Base-by-base conservation (phyloP, 2,329 filamentous ascomycete genomes). In the Colletotrichum musae region DNA sequence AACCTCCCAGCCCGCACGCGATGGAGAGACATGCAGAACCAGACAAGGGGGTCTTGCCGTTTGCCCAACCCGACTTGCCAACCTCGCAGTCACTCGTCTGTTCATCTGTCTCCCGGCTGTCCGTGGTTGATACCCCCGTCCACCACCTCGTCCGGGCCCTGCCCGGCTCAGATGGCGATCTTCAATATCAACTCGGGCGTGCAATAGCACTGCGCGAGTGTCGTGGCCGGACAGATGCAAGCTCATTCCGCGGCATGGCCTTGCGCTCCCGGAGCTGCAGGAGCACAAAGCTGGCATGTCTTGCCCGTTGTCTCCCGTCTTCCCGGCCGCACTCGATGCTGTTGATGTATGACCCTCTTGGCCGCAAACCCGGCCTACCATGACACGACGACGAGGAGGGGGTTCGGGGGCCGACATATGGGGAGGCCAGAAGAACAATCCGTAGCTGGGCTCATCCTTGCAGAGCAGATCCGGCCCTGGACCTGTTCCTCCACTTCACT, bases 1-100 rank as follows among this genome's bases (percentile, higher is more conserved):
- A 68, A 50, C 70, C 65, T 69, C 65, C 63, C 63, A 69, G 63
- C 57, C 60, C 67, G 64, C 73, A 72, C 71, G 72, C 73, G 70
- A 73, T 60, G 70, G 51, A 70, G 57, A 70, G 52, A 70, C 52
- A 66, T 66, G 61, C 66, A 71, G 58, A 71, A 70, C 47, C 32
- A 21, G 13, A 59, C 58, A 68, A 48, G 64, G 64, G 52, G 45
- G 39, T 32, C 47, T 47, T 48, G 41, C 3, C 39, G 58, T 70
- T 58, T 69, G 61, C 54, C 32, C 61, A 59, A 59, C 66, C 56
- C 61, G 61, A 65, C 39, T 39, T 68, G 58, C 68, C 68, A 68
- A 54, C 67, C 45, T 69, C 58, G 52, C 58, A 36, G 56, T 32
- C 58, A 51, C 45, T 26, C 56, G 50, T 60, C 43, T 56, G 66